These are phyloP conservation scores for Halocafeteria seosinensis DNA, from an alignment of 108 stramenopile species.

Conservation along the genomic window DNA sequence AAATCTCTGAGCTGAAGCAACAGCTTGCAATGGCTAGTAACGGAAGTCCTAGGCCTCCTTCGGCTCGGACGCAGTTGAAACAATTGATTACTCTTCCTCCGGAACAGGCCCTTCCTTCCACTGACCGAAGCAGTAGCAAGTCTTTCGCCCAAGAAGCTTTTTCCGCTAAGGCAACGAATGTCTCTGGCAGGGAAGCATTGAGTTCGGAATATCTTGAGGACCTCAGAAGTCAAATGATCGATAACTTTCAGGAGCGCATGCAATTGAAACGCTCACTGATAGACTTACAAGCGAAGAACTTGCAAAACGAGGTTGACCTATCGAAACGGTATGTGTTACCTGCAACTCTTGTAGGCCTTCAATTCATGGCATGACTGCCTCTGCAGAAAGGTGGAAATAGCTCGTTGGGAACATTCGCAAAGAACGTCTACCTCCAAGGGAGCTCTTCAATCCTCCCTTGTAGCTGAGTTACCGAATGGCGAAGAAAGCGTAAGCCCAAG, in stretches of 20 bases:
- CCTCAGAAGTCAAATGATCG: conserved; percentile 25
- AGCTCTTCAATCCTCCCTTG: not conserved
- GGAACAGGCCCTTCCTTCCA: not conserved
- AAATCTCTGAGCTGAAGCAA: conserved; percentile 31
- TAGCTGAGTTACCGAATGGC: no score
- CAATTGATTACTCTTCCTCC: not conserved
- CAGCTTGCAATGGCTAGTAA: not conserved
- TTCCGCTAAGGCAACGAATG: not conserved
- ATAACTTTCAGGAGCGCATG: conserved; percentile 43
- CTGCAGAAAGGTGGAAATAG: not conserved
- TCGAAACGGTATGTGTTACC: not conserved
- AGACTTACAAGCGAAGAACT: conserved; percentile 43
- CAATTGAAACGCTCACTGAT: conserved; percentile 41
- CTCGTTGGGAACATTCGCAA: not conserved
- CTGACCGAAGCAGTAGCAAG: not conserved
- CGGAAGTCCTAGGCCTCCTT: not conserved
- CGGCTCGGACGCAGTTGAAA: not conserved
- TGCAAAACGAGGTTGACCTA: conserved; percentile 37
- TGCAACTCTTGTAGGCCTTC: no score
- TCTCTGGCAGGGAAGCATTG: not conserved
- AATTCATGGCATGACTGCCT: no score
- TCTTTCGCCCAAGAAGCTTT: not conserved
- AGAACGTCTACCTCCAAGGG: not conserved
- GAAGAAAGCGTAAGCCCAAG: conserved; percentile 10
- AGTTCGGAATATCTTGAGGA: not conserved